phyloP scores from a whole-genome alignment of 345 rosid species.

The Crucihimalaya himalaica region DNA sequence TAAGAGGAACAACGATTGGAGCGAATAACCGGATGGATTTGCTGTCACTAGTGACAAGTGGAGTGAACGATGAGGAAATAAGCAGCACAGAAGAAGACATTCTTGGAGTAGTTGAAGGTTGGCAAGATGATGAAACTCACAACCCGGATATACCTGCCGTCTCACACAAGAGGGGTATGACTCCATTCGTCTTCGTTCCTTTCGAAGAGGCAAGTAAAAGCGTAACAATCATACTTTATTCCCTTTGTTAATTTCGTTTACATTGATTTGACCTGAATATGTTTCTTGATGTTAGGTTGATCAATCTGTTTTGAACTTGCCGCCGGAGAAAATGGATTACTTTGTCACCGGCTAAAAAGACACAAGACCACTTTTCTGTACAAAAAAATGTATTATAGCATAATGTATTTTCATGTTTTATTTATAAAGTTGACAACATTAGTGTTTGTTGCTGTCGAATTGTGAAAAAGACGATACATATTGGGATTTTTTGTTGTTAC shows the following conservation, averaged over 20 bases:
- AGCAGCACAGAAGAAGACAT: constrained; percentile 65
- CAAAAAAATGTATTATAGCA: constrained; percentile 31
- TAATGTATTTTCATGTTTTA: neutral
- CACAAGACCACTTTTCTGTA: constrained; percentile 9
- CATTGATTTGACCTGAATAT: neutral
- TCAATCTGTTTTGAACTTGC: constrained; percentile 76
- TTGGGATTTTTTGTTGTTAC: constrained; percentile 1
- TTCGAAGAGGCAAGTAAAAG: constrained; percentile 72
- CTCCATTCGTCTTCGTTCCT: constrained; percentile 88
- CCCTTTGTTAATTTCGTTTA: neutral
- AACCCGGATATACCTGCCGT: constrained; percentile 82
- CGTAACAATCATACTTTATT: neutral
- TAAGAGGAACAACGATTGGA: constrained; percentile 78
- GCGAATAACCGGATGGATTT: constrained; percentile 93
- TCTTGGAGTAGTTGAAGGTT: constrained; percentile 67
- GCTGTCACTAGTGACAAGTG: constrained; percentile 84
- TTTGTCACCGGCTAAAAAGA: constrained; percentile 68
- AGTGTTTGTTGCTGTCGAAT: constrained; percentile 19
- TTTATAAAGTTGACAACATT: neutral
- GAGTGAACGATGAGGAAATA: constrained; percentile 60
- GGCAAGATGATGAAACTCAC: constrained; percentile 86
- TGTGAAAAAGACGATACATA: neutral
- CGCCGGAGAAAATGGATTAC: constrained; percentile 95
- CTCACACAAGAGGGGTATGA: constrained; percentile 84
- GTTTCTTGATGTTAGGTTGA: constrained; percentile 55